These are phyloP conservation scores for Neurospora crassa DNA, from an alignment of 2,329 filamentous ascomycete genomes.

Conservation along the genomic window DNA sequence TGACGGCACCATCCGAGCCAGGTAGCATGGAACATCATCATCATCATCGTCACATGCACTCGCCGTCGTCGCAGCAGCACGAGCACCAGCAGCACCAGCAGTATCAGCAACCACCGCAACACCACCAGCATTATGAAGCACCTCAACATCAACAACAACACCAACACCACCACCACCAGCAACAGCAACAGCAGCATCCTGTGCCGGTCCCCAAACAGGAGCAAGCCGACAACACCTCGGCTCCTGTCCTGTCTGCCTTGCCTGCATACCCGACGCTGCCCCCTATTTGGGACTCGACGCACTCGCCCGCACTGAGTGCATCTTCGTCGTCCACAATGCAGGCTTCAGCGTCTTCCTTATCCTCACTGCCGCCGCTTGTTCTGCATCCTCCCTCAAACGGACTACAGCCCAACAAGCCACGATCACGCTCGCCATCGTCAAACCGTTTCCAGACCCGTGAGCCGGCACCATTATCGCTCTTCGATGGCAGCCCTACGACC, in stretches of 20 bases:
- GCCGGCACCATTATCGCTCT: conserved; percentile 22
- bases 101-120: background rate
- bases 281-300: background rate
- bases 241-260: background rate
- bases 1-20: background rate
- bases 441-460: conserved; percentile 24
- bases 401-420: conserved; percentile 22
- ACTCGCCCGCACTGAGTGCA: background rate
- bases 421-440: conserved; percentile 19
- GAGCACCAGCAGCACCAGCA: background rate
- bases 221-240: background rate
- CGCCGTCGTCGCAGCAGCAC: background rate
- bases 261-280: background rate
- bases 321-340: background rate
- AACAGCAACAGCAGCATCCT: background rate
- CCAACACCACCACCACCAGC: background rate
- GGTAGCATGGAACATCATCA: background rate
- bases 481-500: conserved; percentile 23
- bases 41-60: background rate
- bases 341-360: conserved; percentile 3
- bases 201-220: background rate
- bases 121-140: background rate
- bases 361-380: conserved; percentile 15
- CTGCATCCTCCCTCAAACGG: conserved; percentile 21
- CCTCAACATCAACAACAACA: background rate